Evolutionary conservation across 345 rosid species (phyloP).

Genomic region (Zanthoxylum bungeanum): DNA sequence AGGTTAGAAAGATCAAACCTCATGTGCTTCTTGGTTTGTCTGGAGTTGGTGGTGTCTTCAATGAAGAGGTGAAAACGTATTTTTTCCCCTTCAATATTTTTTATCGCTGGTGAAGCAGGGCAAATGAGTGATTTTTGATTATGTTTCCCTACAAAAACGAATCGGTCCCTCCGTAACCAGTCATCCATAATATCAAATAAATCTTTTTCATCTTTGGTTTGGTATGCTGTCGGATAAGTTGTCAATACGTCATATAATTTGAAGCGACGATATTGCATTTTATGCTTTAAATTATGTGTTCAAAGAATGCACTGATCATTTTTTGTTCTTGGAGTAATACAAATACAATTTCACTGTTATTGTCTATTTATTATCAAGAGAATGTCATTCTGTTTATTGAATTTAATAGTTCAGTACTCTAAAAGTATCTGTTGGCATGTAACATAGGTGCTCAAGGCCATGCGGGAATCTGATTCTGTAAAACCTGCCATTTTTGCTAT

Average conservation of each 20-base stretch:
- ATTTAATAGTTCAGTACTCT: constrained; percentile 2
- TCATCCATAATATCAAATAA: no score
- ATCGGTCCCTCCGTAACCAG: no score
- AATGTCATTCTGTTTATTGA: neutral
- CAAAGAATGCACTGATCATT: neutral
- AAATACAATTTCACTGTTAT: neutral
- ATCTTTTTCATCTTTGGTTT: no score
- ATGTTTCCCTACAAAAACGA: no score
- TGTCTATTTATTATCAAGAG: neutral
- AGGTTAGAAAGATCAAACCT: constrained; percentile 87
- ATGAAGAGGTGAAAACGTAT: constrained; percentile 60
- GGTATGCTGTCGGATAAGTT: no score
- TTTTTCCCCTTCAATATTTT: constrained; percentile 4
- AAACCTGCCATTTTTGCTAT: constrained; percentile 96
- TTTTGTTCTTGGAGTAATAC: constrained; percentile 1
- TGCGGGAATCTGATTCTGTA: constrained; percentile 75
- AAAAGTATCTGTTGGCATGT: constrained; percentile 15
- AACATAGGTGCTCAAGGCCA: constrained; percentile 85
- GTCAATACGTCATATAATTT: neutral
- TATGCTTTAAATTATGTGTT: neutral
- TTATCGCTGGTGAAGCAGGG: neutral
- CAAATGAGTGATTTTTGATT: neutral
- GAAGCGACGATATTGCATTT: neutral
- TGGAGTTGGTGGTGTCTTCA: constrained; percentile 95
- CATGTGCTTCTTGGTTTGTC: constrained; percentile 98